These are phyloP conservation scores for Skeletonema tropicum DNA, from an alignment of 108 stramenopile species.

Conservation along the genomic window DNA sequence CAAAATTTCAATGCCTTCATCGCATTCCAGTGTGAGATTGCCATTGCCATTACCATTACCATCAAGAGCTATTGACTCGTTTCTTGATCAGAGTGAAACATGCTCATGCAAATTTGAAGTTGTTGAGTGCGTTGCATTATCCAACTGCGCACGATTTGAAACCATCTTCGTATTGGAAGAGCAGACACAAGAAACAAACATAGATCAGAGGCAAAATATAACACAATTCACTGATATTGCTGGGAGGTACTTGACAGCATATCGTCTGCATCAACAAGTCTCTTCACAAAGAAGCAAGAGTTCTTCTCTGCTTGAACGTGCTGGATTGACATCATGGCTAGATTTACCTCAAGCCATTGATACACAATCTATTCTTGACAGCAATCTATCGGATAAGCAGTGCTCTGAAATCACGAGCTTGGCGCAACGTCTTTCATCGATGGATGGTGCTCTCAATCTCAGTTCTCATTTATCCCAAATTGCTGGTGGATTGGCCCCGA, in stretches of 20 bases:
- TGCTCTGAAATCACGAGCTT: conserved; percentile 16
- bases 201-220: neutral
- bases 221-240: conserved; percentile 13
- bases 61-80: too few relatives aligned
- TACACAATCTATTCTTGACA: neutral
- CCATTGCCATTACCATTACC: too few relatives aligned
- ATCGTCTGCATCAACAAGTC: conserved; percentile 35
- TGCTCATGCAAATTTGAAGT: conserved; percentile 19
- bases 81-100: neutral
- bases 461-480: conserved; percentile 56
- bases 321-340: conserved; percentile 46
- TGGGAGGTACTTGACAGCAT: conserved; percentile 30
- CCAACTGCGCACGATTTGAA: conserved; percentile 82
- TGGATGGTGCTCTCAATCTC: conserved; percentile 30
- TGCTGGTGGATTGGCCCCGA: conserved; percentile 65
- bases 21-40: neutral
- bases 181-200: conserved; percentile 1
- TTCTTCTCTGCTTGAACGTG: conserved; percentile 30
- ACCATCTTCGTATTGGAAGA: conserved; percentile 40
- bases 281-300: conserved; percentile 17
- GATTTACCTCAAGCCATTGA: conserved; percentile 38
- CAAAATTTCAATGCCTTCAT: neutral
- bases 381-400: conserved; percentile 11
- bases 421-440: conserved; percentile 17
- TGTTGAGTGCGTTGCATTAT: conserved; percentile 67